phyloP scores from a whole-genome alignment of 345 rosid genomes.

The Fremontodendron californicum region DNA sequence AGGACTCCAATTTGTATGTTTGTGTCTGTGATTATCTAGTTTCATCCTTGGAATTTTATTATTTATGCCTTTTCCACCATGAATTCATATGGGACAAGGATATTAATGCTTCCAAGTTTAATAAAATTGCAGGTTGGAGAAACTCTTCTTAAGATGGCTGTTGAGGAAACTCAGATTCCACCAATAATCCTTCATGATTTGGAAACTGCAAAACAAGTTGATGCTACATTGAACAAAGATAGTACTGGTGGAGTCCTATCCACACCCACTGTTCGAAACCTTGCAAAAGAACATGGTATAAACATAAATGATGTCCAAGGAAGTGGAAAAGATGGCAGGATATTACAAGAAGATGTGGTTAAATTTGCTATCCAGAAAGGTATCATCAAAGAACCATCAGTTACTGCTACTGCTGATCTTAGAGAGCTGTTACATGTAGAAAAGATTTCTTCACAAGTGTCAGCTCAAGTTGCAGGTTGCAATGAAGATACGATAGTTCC shows the following conservation, averaged over 20 bases:
- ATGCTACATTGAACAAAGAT: conserved; percentile 26
- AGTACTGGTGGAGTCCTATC: conserved; percentile 47
- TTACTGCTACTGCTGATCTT: conserved; percentile 19
- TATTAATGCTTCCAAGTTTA: conserved; percentile 17
- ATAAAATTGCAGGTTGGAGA: no score
- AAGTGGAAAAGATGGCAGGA: conserved; percentile 72
- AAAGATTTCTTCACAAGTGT: conserved; percentile 11
- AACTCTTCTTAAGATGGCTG: conserved; percentile 65
- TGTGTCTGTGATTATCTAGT: no score
- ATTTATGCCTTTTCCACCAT: background rate
- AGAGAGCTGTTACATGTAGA: conserved; percentile 26
- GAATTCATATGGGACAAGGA: background rate
- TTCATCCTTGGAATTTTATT: no score
- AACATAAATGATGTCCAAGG: conserved; percentile 55
- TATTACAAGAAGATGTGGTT: conserved; percentile 74
- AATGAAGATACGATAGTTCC: conserved; percentile 57
- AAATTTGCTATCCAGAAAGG: conserved; percentile 50
- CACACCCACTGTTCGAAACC: conserved; percentile 76
- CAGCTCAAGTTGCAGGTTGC: conserved; percentile 26
- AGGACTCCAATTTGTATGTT: background rate
- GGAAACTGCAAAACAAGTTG: conserved; percentile 17
- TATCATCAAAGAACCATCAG: conserved; percentile 29
- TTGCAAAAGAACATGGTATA: conserved; percentile 73
- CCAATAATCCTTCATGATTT: conserved; percentile 15
- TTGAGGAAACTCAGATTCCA: conserved; percentile 43